Evolutionary conservation across 2,329 filamentous ascomycete species (phyloP), one percentile per base, ranked within the genome.

Genomic region (Sarocladiaceae sp.): DNA sequence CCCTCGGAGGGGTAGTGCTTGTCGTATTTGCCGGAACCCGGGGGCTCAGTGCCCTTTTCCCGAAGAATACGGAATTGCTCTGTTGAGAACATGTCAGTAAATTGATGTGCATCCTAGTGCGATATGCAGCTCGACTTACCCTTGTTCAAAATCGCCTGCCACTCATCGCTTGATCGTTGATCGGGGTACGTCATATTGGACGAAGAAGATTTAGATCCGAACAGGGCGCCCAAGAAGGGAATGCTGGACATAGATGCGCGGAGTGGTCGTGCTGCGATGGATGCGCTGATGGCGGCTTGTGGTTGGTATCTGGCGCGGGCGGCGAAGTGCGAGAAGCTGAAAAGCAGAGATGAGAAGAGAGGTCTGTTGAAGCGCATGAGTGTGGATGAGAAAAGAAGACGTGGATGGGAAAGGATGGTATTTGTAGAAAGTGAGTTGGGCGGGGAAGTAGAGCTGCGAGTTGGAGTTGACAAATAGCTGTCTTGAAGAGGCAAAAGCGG

Each of bases 61-160:
- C 94, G 87, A 52, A 99, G 83, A 65, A 99, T 81, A 58, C 90
- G 89, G 77, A 97, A 99, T 79, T 99, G 94, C 64, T 97, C 93
- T 96, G 62, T 11, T 42, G 28, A 17, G 23, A 35, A 3, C 11
- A 40, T 17, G 37, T 40, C 25, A 48, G 28, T 17, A 17, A 12
- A 44, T n/a, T 29, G 40, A 22, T 17, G 40, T 4, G 15, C 11
- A 8, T 23, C 6, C 17, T 12, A 7, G 6, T 23, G 37, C n/a
- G 37, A 23, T 23, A 15, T 10, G 3, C 10, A 15, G 17, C 36
- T 15, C 42, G 15, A 47, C 68, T 58, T 67, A 76, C 73, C 70
- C 61, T 73, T 73, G 59, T 77, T 91, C 51, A 99, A 75, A 54
- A 96, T 82, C 8, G 93, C 88, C 59, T 84, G 87, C 94, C 94